Evolutionary conservation across 108 stramenopile genomes (phyloP).

Genomic region (Stephanodiscus triporus): DNA sequence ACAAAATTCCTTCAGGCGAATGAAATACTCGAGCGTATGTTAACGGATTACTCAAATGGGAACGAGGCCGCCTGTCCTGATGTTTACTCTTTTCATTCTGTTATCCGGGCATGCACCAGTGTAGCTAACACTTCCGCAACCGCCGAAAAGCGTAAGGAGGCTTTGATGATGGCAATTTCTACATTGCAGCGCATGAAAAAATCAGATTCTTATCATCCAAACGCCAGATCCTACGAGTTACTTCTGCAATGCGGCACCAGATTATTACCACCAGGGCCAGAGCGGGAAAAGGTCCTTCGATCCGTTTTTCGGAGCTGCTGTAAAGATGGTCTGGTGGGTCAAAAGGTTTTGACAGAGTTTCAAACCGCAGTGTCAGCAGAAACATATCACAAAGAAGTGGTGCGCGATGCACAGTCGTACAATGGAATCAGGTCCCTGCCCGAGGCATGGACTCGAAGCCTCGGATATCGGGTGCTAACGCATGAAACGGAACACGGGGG

Average conservation of each 20-base stretch:
- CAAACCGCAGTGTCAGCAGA: slow-evolving; percentile 55
- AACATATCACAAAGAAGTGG: slow-evolving; percentile 62
- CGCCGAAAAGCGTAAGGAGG: slow-evolving; percentile 21
- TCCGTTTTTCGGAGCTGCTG: slow-evolving; percentile 70
- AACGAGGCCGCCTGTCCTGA: slow-evolving; percentile 48
- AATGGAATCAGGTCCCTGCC: slow-evolving; percentile 58
- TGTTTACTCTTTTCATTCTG: slow-evolving; percentile 56
- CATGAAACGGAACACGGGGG: slow-evolving; percentile 45
- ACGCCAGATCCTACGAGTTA: slow-evolving; percentile 63
- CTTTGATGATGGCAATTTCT: slow-evolving; percentile 47
- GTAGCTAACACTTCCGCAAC: slow-evolving; percentile 18
- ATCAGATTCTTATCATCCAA: slow-evolving; percentile 48
- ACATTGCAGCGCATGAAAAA: slow-evolving; percentile 54
- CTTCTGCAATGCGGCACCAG: slow-evolving; percentile 63
- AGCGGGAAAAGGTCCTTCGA: slow-evolving; percentile 63
- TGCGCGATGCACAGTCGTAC: slow-evolving; percentile 47
- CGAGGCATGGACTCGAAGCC: slow-evolving; percentile 75
- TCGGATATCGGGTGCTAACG: slow-evolving; percentile 56
- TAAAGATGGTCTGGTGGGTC: slow-evolving; percentile 73
- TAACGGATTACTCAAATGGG: slow-evolving; percentile 34
- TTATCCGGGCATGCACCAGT: slow-evolving; percentile 61
- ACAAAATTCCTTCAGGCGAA: slow-evolving; percentile 28
- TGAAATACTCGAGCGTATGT: slow-evolving; percentile 54
- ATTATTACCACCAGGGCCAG: slow-evolving; percentile 49
- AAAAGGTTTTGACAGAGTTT: slow-evolving; percentile 58